Conservation (phyloP, 768 basidiomycete genomes). For the Fistulinella prunicolor region DNA sequence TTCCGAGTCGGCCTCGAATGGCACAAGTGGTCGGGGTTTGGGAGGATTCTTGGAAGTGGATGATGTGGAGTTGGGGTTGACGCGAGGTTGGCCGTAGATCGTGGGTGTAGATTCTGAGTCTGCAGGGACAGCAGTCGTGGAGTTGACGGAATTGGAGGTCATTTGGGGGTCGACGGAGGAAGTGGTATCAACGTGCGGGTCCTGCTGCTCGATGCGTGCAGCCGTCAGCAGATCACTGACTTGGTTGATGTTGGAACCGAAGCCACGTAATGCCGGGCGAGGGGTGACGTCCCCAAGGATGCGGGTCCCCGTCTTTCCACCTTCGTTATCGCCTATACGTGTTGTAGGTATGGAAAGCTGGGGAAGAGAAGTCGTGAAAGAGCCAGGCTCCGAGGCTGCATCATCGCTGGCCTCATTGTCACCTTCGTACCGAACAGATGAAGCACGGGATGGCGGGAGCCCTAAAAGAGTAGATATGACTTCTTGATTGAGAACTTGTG, state of each 20-base stretch:
- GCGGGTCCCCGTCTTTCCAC: slow-evolving; percentile 14
- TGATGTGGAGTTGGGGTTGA: slow-evolving; percentile 4
- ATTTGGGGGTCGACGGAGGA: slow-evolving; percentile 9
- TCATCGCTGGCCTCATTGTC: slow-evolving; percentile 48
- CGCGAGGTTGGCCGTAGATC: slow-evolving; percentile 14
- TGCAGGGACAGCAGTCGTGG: neutral
- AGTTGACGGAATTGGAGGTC: neutral
- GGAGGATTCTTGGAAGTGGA: slow-evolving; percentile 16
- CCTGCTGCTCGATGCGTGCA: slow-evolving; percentile 21
- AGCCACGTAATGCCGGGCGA: slow-evolving; percentile 42
- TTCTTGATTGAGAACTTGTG: slow-evolving; percentile 69
- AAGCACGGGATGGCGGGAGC: slow-evolving; percentile 39
- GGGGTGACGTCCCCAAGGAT: slow-evolving; percentile 59
- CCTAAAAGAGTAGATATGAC: slow-evolving; percentile 67
- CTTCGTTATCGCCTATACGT: slow-evolving; percentile 15
- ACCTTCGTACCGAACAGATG: slow-evolving; percentile 49
- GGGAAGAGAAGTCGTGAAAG: slow-evolving; percentile 41
- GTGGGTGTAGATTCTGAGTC: slow-evolving; percentile 10
- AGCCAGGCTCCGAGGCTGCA: slow-evolving; percentile 36
- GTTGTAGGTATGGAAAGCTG: slow-evolving; percentile 27
- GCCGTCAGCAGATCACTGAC: slow-evolving; percentile 29
- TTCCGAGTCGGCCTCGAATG: slow-evolving; percentile 63
- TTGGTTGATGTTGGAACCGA: slow-evolving; percentile 32
- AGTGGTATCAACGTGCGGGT: slow-evolving; percentile 2
- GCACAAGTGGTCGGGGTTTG: slow-evolving; percentile 45